Evolutionary conservation across 225 moss, liverwort and hornwort species (phyloP).

Genomic region (Physcomitrellopsis africana): DNA sequence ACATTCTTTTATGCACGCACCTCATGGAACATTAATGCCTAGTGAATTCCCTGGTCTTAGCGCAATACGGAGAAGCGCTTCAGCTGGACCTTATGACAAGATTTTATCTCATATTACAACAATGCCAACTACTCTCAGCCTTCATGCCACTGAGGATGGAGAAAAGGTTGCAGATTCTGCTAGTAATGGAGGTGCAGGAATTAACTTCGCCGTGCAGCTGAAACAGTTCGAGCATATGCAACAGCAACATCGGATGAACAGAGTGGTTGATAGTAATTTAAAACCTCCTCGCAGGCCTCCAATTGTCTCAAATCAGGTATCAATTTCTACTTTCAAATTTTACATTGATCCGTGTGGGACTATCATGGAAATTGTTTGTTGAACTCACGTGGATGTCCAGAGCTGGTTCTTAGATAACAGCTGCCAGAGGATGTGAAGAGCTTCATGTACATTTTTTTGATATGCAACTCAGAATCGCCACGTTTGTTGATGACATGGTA

Average conservation of each 20-base stretch:
- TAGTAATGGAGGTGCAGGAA: slow-evolving; percentile 50
- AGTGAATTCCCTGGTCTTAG: slow-evolving; percentile 67
- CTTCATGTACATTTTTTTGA: neutral
- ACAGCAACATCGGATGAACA: slow-evolving; percentile 43
- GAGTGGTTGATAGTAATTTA: slow-evolving; percentile 17
- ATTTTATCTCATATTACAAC: slow-evolving; percentile 58
- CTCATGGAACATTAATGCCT: slow-evolving; percentile 34
- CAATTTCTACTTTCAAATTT: neutral
- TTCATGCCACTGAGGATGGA: slow-evolving; percentile 57
- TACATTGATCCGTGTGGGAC: neutral
- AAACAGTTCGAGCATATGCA: slow-evolving; percentile 88
- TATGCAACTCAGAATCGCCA: neutral
- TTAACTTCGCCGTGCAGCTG: slow-evolving; percentile 71
- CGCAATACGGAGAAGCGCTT: slow-evolving; percentile 67
- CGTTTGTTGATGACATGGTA: neutral
- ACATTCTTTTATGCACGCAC: slow-evolving; percentile 60
- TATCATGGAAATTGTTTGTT: neutral
- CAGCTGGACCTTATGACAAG: slow-evolving; percentile 78
- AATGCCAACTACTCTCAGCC: slow-evolving; percentile 31
- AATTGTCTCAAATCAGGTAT: slow-evolving; percentile 44
- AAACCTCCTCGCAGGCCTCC: slow-evolving; percentile 43
- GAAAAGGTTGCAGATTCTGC: slow-evolving; percentile 53
- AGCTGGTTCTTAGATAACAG: neutral
- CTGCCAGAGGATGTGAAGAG: neutral
- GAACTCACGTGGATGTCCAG: neutral